Base-by-base conservation (phyloP, 2,329 filamentous ascomycete species). In the Aspergillus sp. region DNA sequence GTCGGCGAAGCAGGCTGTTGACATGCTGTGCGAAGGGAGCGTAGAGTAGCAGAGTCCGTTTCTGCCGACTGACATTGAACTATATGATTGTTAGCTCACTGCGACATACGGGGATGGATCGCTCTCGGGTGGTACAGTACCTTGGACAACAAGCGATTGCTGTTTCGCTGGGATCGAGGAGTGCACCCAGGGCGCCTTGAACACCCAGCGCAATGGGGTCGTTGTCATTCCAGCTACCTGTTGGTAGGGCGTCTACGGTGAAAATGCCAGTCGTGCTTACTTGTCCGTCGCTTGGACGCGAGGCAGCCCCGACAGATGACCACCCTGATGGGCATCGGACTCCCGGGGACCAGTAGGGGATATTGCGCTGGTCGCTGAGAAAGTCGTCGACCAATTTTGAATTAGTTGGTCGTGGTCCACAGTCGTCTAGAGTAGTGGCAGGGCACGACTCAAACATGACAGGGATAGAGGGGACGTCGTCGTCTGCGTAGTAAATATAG, bases 91-190 rank as follows among this genome's bases (percentile, higher is more conserved):
- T 38, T 20, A 24, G n/a, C 13, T 15, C 3, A n/a, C 8, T 24
- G 13, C 18, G 2, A 11, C 5, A 38, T n/a, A 13, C 12, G n/a
- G 2, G 11, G 18, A 20, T 5, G 15, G 9, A 11, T 34, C 32
- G 2, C 32, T 11, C 7, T 11, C 1, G 41, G n/a, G 2, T n/a
- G 5, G 11, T 7, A n/a, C n/a, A n/a, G n/a, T 41, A 57, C 56
- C 44, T 48, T 5, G 50, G 56, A 54, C 56, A 58, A 42, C 56
- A 58, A 5, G 56, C 56, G 22, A 58, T 26, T 11, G 51, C 51
- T 1, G 56, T 58, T 32, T 58, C 56, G 12, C 56, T 45, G 3
- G 38, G 24, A 6, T 58, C 51, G 3, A 58, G 51, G 8, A 53
- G 11, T 20, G 50, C 44, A 5, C 43, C 56, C 4, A 58, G 36